Evolutionary conservation across 139 green algal genomes (phyloP), one percentile per base, ranked within the genome.

Genomic region (Micromonas commoda): DNA sequence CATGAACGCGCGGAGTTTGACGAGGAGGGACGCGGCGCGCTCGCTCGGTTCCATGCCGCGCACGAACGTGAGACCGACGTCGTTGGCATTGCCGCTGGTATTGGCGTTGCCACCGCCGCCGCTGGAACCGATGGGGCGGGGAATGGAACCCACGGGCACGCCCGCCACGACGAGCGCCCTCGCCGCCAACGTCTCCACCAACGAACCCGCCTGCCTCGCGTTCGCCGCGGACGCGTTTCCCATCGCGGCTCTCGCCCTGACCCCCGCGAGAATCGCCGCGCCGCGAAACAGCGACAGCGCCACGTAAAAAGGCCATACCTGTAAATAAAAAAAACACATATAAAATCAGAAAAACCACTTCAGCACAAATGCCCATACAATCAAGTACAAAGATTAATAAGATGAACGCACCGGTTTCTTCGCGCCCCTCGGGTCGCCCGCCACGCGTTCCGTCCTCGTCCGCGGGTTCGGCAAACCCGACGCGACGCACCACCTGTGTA

Each of bases 211-310:
- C n/a, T 84, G 53, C 0, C 39, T 78, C 0, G 93, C 93, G 34
- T 82, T 79, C 20, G 77, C 79, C 1, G 87, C 89, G 52, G 92
- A 96, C 20, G 94, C 94, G 77, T 98, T 98, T 68, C 94, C 94
- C 70, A 87, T 76, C 9, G 77, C 31, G 1, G 88, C 85, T 33
- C 93, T 84, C 2, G 87, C 87, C 35, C 91, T 86, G 16, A 97
- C 88, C 5, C 93, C 93, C 0, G 93, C 94, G 54, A 97, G 77
- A 77, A 99, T 99, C 57, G 94, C 85, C 21, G 92, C 88, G 21
- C 90, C 82, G 2, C 96, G 87, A 84, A 98, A 99, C 26, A 97
- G 81, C 2, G 87, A 88, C 0, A 99, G 88, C 0, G 89, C 91
- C 37, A 97, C 77, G 85, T 97, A 98, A 86, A 97, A 99, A 1